Conservation (phyloP, 2,329 filamentous ascomycete genomes). For the Aspergillus ochraceoroseus region DNA sequence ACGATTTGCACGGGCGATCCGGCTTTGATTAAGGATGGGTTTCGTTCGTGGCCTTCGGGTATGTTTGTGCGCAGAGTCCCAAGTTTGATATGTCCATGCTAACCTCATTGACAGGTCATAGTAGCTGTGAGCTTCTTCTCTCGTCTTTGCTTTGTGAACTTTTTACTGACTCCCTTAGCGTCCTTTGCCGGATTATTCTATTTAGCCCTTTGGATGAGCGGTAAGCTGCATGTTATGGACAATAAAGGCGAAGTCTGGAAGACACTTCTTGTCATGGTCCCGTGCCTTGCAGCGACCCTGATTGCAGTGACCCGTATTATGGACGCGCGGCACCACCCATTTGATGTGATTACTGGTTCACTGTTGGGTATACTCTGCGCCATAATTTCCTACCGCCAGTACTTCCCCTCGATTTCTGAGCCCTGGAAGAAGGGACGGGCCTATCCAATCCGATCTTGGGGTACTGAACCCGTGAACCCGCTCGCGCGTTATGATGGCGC, state of each 20-base stretch:
- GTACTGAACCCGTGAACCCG: conserved; percentile 47
- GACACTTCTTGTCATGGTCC: conserved; percentile 51
- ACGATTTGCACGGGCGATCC: conserved; percentile 51
- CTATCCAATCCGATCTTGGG: conserved; percentile 56
- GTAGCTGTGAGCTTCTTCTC: conserved; percentile 18
- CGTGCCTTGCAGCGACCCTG: conserved; percentile 51
- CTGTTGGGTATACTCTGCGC: conserved; percentile 51
- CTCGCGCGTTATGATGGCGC: conserved; percentile 12
- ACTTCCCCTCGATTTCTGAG: conserved; percentile 54
- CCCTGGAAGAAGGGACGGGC: conserved; percentile 56
- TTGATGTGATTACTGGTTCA: conserved; percentile 56
- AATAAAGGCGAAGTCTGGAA: conserved; percentile 59
- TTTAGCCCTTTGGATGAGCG: conserved; percentile 56
- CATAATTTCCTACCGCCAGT: conserved; percentile 54
- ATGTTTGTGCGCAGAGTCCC: conserved; percentile 13
- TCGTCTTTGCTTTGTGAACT: background rate
- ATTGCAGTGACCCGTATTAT: conserved; percentile 57
- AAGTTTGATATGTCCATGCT: conserved; percentile 12
- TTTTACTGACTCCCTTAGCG: conserved; percentile 36
- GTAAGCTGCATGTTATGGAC: conserved; percentile 56
- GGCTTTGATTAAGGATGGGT: conserved; percentile 54
- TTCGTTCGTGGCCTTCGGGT: conserved; percentile 56
- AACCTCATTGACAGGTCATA: conserved; percentile 21
- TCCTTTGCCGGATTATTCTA: conserved; percentile 58
- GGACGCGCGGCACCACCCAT: conserved; percentile 59